Evolutionary conservation across 805 yeast species (phyloP).

Genomic region (Saccharomyces jurei): DNA sequence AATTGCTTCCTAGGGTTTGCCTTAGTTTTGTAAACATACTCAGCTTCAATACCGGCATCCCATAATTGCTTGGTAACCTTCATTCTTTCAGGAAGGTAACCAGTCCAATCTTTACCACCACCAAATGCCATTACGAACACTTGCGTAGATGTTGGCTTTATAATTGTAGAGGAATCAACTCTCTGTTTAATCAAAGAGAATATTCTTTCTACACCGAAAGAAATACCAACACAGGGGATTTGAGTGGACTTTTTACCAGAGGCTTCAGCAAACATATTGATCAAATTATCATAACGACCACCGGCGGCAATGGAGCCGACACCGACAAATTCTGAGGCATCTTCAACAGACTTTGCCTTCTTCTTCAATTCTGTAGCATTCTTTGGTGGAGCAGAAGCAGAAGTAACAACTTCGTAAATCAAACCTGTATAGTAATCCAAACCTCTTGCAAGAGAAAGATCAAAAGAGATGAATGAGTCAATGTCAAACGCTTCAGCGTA

Average conservation of each 20-base stretch:
- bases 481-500: constrained; percentile 82
- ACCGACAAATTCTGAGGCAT: constrained; percentile 94
- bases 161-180: constrained; percentile 47
- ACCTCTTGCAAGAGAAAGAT: constrained; percentile 93
- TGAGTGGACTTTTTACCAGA: constrained; percentile 69
- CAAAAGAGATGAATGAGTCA: constrained; percentile 63
- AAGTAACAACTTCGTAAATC: constrained; percentile 92
- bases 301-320: constrained; percentile 99
- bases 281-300: constrained; percentile 94
- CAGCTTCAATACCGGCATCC: constrained; percentile 84
- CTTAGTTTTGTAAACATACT: constrained; percentile 85
- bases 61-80: constrained; percentile 71
- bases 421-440: constrained; percentile 95
- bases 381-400: constrained; percentile 91
- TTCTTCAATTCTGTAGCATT: constrained; percentile 63
- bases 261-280: constrained; percentile 87
- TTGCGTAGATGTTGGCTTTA: constrained; percentile 83
- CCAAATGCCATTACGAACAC: constrained; percentile 97
- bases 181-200: constrained; percentile 84
- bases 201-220: constrained; percentile 93
- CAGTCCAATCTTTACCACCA: constrained; percentile 94
- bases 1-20: constrained; percentile 94
- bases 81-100: constrained; percentile 90
- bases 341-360: constrained; percentile 58
- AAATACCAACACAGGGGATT: constrained; percentile 94